These are phyloP conservation scores for Talaromyces funiculosus DNA, from an alignment of 2,329 filamentous ascomycete genomes.

Conservation along the genomic window DNA sequence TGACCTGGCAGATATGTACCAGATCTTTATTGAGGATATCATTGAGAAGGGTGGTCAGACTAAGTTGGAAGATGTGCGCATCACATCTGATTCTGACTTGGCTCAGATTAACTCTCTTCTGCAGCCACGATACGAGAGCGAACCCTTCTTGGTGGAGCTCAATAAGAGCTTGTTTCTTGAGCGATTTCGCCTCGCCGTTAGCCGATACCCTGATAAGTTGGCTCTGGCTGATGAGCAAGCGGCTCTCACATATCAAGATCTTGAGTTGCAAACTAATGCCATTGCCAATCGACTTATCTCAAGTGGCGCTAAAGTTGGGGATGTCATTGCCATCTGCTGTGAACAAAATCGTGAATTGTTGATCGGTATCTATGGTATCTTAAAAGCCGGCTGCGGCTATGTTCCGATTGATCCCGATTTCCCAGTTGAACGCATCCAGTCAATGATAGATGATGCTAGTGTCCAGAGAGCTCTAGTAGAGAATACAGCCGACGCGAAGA, in stretches of 20 bases:
- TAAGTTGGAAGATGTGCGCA: not conserved
- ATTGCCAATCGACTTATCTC: not conserved
- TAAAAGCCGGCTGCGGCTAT: conserved; percentile 3
- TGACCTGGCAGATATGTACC: not conserved
- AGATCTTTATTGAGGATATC: not conserved
- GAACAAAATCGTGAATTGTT: not conserved
- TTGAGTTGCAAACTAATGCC: not conserved
- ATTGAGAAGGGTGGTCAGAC: not conserved
- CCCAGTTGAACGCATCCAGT: not conserved
- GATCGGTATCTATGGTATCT: conserved; percentile 3
- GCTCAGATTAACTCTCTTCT: not conserved
- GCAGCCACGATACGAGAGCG: not conserved
- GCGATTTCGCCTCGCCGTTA: not conserved
- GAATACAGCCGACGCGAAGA: not conserved
- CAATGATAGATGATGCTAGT: conserved; percentile 3
- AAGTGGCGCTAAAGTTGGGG: not conserved
- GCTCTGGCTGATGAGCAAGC: not conserved
- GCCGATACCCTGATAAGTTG: not conserved
- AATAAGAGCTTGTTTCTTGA: not conserved
- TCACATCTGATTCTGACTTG: not conserved
- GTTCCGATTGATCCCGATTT: conserved; percentile 7
- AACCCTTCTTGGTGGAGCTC: not conserved
- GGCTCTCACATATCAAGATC: not conserved
- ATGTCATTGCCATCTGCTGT: conserved; percentile 1
- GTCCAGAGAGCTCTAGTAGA: conserved; percentile 1